A percentile compares a stretch with the other conserved stretches of the same genome.
Evolutionary conservation across 2,329 filamentous ascomycete species (phyloP).

Genomic region (Myriosclerotinia duriaeana): DNA sequence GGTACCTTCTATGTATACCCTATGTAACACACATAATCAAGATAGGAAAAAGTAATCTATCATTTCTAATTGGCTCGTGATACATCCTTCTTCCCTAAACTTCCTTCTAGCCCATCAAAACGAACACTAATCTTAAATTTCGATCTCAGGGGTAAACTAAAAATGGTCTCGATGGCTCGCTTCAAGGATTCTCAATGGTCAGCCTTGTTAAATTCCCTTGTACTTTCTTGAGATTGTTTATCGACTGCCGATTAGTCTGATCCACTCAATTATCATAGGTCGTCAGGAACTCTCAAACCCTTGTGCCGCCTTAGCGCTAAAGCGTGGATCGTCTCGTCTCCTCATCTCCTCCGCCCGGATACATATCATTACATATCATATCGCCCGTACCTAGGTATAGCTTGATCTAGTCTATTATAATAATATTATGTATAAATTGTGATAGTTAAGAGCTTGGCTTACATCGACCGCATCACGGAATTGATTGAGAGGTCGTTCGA

Average conservation of each 20-base stretch:
- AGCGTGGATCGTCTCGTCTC: constrained; percentile 18
- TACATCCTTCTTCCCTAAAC: constrained; percentile 3
- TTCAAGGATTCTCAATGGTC: constrained; percentile 19
- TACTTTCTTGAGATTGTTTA: constrained; percentile 22
- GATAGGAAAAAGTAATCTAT: neutral
- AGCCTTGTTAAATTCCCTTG: constrained; percentile 21
- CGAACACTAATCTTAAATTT: constrained; percentile 23
- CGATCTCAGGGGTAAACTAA: constrained; percentile 26
- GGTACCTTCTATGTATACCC: too few relatives aligned
- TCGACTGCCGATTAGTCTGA: constrained; percentile 20
- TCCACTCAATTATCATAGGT: constrained; percentile 18
- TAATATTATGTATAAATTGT: neutral
- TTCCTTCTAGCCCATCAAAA: constrained; percentile 14
- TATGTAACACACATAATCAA: constrained; percentile 1
- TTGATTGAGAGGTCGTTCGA: neutral
- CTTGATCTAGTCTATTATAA: constrained; percentile 3
- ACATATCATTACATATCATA: constrained; percentile 18
- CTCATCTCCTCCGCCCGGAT: constrained; percentile 15
- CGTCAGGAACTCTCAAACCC: constrained; percentile 8
- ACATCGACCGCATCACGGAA: constrained; percentile 5
- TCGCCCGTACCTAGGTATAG: neutral
- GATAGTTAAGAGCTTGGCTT: constrained; percentile 7
- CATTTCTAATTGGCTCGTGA: constrained; percentile 15
- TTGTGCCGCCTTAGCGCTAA: constrained; percentile 21
- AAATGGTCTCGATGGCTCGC: neutral